These are phyloP conservation scores for Candida endomychidarum DNA, from an alignment of 805 yeast species.

Conservation along the genomic window DNA sequence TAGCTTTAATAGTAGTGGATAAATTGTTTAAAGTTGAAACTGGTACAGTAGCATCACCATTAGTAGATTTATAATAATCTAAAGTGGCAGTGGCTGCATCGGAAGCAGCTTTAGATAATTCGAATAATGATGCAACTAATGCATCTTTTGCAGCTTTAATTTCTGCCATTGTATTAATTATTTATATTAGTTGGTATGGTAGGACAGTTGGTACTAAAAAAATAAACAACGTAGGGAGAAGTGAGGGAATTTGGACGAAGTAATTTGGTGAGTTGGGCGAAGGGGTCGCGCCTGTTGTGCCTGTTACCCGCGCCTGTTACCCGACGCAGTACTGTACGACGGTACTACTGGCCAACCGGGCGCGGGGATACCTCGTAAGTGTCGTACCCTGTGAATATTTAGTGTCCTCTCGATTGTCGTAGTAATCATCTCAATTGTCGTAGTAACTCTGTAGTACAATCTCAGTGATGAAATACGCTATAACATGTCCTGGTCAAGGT, in stretches of 20 bases:
- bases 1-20: constrained; percentile 32
- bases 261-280: constrained; percentile 5
- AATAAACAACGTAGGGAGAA: constrained; percentile 6
- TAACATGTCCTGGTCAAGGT: constrained; percentile 41
- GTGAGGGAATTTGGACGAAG: constrained; percentile 7
- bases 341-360: no score
- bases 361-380: not conserved
- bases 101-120: constrained; percentile 81
- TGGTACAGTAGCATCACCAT: constrained; percentile 10
- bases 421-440: no score
- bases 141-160: constrained; percentile 24
- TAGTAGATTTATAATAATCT: constrained; percentile 12
- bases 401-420: no score
- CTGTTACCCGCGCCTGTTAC: no score
- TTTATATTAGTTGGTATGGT: not conserved
- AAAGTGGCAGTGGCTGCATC: constrained; percentile 81
- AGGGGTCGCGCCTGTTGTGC: not conserved
- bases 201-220: constrained; percentile 1
- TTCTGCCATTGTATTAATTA: constrained; percentile 12
- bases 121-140: constrained; percentile 71
- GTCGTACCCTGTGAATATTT: no score
- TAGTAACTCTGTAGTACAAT: no score
- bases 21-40: constrained; percentile 27
- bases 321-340: constrained; percentile 2
- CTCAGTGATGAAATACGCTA: constrained; percentile 25